These are phyloP conservation scores for Coprinellus micaceus DNA, from an alignment of 768 basidiomycete genomes.

Conservation along the genomic window DNA sequence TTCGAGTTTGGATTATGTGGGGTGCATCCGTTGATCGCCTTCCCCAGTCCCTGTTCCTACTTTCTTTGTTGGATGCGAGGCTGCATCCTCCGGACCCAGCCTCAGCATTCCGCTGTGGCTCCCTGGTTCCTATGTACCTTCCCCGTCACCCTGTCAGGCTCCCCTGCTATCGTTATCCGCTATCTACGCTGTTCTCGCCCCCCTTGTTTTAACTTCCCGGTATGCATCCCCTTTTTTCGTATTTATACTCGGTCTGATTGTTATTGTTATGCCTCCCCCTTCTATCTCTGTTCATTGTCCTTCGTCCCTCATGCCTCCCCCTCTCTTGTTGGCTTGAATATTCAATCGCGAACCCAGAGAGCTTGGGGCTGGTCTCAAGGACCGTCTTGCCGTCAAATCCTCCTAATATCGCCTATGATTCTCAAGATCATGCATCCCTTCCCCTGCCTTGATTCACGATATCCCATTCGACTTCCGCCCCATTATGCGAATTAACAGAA, in stretches of 20 bases:
- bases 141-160: too few relatives aligned
- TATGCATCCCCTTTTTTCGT: too few relatives aligned
- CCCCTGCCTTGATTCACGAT: too few relatives aligned
- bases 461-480: too few relatives aligned
- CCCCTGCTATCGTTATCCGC: too few relatives aligned
- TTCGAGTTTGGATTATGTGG: constrained; percentile 26
- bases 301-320: background rate
- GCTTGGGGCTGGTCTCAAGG: background rate
- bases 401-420: background rate
- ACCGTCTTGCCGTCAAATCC: background rate
- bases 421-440: too few relatives aligned
- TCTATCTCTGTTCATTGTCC: background rate
- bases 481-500: too few relatives aligned
- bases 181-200: background rate
- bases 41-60: background rate
- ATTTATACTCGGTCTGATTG: too few relatives aligned
- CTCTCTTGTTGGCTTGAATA: background rate
- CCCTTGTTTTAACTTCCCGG: background rate
- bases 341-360: background rate
- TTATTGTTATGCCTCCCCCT: background rate
- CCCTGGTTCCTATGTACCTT: background rate
- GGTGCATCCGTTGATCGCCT: constrained; percentile 24
- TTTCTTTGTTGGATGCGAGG: background rate
- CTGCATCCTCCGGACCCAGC: background rate
- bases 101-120: background rate